Percentiles rank a stretch among this genome's conserved stretches.
These are phyloP conservation scores for Cochlearia excelsa DNA, from an alignment of 345 rosid genomes.

Conservation along the genomic window DNA sequence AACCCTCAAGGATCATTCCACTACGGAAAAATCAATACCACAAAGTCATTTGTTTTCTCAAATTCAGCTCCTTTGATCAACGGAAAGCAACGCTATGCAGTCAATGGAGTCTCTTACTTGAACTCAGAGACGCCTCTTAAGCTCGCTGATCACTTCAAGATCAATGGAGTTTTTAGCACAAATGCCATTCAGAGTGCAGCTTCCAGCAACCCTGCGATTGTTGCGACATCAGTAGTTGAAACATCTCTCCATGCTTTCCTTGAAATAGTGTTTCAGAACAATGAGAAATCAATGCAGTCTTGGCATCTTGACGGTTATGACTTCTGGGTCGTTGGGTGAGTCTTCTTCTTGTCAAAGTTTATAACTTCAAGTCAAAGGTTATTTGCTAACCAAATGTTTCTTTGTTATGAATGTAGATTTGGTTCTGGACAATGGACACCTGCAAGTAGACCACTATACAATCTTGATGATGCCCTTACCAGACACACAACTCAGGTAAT, in stretches of 20 bases:
- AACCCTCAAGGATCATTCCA: constrained; percentile 99
- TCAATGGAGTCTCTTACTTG: constrained; percentile 71
- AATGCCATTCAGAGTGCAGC: constrained; percentile 51
- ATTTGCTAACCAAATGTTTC: constrained; percentile 6
- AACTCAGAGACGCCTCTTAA: constrained; percentile 82
- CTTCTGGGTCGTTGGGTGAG: constrained; percentile 92
- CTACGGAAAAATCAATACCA: constrained; percentile 74
- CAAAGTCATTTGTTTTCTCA: constrained; percentile 60
- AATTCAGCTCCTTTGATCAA: constrained; percentile 75
- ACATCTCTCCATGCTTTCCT: constrained; percentile 57
- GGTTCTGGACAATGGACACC: constrained; percentile 75
- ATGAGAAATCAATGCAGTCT: constrained; percentile 61
- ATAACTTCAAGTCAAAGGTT: background rate
- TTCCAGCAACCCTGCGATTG: background rate
- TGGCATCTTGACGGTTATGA: constrained; percentile 98
- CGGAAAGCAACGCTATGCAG: constrained; percentile 81
- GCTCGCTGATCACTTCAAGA: constrained; percentile 84
- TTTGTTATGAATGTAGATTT: constrained; percentile 41
- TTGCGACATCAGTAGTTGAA: constrained; percentile 61
- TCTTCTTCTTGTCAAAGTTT: background rate
- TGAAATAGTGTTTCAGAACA: constrained; percentile 79
- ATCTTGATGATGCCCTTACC: constrained; percentile 66
- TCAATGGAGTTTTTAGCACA: constrained; percentile 71
- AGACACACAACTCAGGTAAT: constrained; percentile 55
- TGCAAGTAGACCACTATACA: constrained; percentile 54